These are phyloP conservation scores for Mycena capillaripes DNA, from an alignment of 768 basidiomycete species.

Conservation along the genomic window DNA sequence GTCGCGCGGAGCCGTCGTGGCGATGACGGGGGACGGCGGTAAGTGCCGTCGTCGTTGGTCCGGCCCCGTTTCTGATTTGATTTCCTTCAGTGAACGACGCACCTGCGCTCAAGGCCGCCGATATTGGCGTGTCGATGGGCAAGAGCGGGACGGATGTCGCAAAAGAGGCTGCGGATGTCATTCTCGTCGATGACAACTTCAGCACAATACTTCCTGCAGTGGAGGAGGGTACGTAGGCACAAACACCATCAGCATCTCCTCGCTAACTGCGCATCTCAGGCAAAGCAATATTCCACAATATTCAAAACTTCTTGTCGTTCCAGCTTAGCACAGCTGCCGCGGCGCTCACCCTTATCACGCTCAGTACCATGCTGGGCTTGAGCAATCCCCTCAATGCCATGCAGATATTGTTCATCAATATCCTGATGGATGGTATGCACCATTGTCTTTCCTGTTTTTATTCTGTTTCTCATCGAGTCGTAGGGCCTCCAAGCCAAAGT, in stretches of 20 bases:
- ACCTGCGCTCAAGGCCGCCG: constrained; percentile 96
- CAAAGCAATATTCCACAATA: constrained; percentile 99
- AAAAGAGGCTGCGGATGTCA: constrained; percentile 97
- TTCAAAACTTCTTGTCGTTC: constrained; percentile 98
- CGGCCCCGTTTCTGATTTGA: background rate
- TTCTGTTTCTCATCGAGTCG: constrained; percentile 19
- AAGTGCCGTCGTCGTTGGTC: constrained; percentile 40
- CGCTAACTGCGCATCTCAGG: constrained; percentile 56
- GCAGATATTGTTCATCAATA: constrained; percentile 99
- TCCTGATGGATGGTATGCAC: constrained; percentile 92
- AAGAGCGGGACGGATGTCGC: constrained; percentile 99
- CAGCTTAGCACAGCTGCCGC: constrained; percentile 98
- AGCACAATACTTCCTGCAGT: constrained; percentile 94
- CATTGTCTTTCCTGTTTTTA: constrained; percentile 15
- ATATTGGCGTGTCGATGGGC: constrained; percentile 98
- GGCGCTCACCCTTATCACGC: constrained; percentile 93
- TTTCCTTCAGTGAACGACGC: constrained; percentile 94
- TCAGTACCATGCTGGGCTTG: constrained; percentile 91
- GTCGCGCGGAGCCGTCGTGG: constrained; percentile 88
- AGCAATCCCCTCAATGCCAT: constrained; percentile 96
- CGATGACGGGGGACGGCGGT: constrained; percentile 99
- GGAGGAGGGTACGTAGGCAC: constrained; percentile 78
- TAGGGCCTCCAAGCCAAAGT: constrained; percentile 95
- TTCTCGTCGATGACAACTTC: constrained; percentile 98
- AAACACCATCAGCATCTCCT: constrained; percentile 9